Conservation (phyloP, 169 alveolate species). For the Cardiosporidium cionae region DNA sequence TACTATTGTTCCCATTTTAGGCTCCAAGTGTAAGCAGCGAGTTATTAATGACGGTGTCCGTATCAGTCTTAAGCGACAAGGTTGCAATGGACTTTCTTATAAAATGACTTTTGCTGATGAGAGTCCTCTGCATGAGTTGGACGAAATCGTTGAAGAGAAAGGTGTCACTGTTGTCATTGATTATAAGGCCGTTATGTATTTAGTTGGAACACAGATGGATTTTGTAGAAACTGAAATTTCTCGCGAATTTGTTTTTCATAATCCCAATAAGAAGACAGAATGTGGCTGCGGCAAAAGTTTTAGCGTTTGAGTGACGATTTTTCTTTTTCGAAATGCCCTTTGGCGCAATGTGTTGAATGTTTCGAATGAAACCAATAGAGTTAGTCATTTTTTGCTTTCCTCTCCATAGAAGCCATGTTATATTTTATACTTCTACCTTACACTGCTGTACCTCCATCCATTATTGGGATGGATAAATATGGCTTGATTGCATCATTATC, state of each 20-base stretch:
- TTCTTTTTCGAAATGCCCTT: background rate
- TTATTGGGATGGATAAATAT: no score
- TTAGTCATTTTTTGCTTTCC: no score
- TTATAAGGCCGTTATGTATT: constrained; percentile 29
- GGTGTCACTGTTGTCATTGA: constrained; percentile 20
- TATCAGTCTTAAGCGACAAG: constrained; percentile 21
- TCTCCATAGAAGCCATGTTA: no score
- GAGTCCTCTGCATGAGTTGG: constrained; percentile 1
- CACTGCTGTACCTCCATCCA: no score
- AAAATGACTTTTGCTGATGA: background rate
- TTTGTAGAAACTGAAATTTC: constrained; percentile 27
- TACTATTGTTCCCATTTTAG: no score
- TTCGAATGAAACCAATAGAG: no score
- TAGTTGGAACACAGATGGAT: constrained; percentile 31
- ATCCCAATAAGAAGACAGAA: constrained; percentile 26
- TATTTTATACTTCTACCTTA: no score
- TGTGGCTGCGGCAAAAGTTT: constrained; percentile 39
- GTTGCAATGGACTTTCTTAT: constrained; percentile 37
- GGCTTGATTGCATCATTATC: no score
- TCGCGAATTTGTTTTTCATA: constrained; percentile 17
- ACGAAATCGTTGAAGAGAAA: constrained; percentile 6
- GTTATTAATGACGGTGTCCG: no score
- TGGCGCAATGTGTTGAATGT: background rate
- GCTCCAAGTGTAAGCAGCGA: no score
- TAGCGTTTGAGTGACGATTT: background rate